Conservation (phyloP, 441 rosid species). For the Syzygium malaccense region DNA sequence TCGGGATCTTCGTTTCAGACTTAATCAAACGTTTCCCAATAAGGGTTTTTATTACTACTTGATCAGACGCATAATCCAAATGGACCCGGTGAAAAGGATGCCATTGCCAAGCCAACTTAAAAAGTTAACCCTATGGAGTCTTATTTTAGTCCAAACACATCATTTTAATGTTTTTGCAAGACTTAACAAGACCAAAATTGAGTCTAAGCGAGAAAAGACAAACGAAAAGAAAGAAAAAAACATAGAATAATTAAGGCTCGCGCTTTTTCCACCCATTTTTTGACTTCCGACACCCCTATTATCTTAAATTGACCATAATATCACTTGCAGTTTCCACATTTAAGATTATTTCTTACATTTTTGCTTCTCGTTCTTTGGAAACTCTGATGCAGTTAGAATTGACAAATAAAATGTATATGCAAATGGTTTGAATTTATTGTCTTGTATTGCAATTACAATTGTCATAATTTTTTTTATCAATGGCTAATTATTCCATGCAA, state of each 20-base stretch:
- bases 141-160: background rate
- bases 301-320: too few relatives aligned
- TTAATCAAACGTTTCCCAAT: background rate
- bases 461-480: too few relatives aligned
- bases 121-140: background rate
- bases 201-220: background rate
- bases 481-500: too few relatives aligned
- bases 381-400: too few relatives aligned
- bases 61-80: background rate
- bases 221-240: background rate
- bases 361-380: too few relatives aligned
- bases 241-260: background rate
- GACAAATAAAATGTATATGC: too few relatives aligned
- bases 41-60: background rate
- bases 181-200: background rate
- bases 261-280: too few relatives aligned
- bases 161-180: background rate
- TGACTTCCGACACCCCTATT: too few relatives aligned
- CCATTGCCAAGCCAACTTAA: background rate
- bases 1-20: background rate
- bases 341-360: too few relatives aligned
- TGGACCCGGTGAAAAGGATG: background rate
- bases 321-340: too few relatives aligned
- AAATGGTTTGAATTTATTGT: too few relatives aligned
- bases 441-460: too few relatives aligned